These are phyloP conservation scores for Euptelea pleiosperma DNA, from an alignment of 164 flowering plant genomes.

Conservation along the genomic window DNA sequence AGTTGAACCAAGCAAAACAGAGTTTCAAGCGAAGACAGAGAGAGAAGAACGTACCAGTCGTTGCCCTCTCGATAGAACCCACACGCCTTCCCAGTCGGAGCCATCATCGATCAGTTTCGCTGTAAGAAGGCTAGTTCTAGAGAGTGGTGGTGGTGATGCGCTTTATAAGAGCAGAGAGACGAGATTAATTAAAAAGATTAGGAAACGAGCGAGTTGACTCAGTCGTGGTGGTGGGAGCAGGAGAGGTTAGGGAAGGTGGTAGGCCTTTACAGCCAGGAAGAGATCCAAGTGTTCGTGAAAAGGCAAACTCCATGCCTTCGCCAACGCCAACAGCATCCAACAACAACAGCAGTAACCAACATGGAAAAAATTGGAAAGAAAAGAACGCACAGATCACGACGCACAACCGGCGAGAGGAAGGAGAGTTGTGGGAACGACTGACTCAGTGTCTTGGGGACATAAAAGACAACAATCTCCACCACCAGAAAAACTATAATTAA, in stretches of 20 bases:
- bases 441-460: too few species aligned
- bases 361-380: not conserved
- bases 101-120: slow-evolving; percentile 45
- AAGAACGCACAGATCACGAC: not conserved
- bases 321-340: slow-evolving; percentile 14
- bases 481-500: too few species aligned
- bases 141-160: not conserved
- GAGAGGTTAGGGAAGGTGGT: not conserved
- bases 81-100: slow-evolving; percentile 42
- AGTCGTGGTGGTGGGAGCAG: slow-evolving; percentile 1
- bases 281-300: slow-evolving; percentile 8
- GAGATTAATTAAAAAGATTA: not conserved
- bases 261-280: slow-evolving; percentile 17
- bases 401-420: not conserved
- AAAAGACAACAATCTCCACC: too few species aligned
- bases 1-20: not conserved
- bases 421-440: too few species aligned
- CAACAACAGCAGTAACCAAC: too few species aligned
- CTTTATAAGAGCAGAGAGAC: not conserved
- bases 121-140: not conserved
- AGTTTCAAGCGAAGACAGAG: not conserved
- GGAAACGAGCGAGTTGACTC: slow-evolving; percentile 1
- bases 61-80: slow-evolving; percentile 49
- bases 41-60: slow-evolving; percentile 43
- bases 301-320: slow-evolving; percentile 11